Conservation (phyloP, 495 filamentous ascomycete genomes). For the Emericellopsis terricola region DNA sequence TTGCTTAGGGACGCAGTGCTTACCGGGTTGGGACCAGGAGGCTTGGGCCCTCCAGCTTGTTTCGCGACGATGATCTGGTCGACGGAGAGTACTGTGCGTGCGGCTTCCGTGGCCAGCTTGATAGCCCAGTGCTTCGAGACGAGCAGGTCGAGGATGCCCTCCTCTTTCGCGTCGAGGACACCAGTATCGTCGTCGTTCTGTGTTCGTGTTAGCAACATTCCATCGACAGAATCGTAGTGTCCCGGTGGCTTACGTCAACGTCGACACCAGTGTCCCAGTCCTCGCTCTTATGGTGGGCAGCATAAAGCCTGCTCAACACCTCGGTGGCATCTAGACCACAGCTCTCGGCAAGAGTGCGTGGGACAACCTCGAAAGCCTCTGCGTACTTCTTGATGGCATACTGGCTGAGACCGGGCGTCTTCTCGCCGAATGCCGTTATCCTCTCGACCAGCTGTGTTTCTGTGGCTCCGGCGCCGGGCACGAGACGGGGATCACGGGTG, state of each 20-base stretch:
- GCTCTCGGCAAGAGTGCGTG: slow-evolving; percentile 81
- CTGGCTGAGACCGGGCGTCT: slow-evolving; percentile 80
- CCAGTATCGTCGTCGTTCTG: slow-evolving; percentile 59
- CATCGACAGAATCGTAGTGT: no score
- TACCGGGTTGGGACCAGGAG: slow-evolving; percentile 70
- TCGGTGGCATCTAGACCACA: slow-evolving; percentile 93
- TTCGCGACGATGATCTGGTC: slow-evolving; percentile 98
- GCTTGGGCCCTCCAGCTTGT: slow-evolving; percentile 94
- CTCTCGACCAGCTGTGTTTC: slow-evolving; percentile 91
- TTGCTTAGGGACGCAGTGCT: slow-evolving; percentile 3
- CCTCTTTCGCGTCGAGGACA: slow-evolving; percentile 70
- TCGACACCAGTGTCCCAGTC: slow-evolving; percentile 87
- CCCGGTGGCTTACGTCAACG: slow-evolving; percentile 55
- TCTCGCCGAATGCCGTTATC: slow-evolving; percentile 73
- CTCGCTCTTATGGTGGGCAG: slow-evolving; percentile 74
- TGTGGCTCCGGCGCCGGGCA: slow-evolving; percentile 88
- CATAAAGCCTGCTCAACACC: slow-evolving; percentile 77
- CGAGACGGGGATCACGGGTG: slow-evolving; percentile 76
- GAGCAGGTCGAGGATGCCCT: slow-evolving; percentile 85
- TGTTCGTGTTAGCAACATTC: slow-evolving; percentile 7
- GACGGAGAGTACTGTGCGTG: slow-evolving; percentile 83
- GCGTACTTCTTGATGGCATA: slow-evolving; percentile 94
- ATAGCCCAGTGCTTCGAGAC: slow-evolving; percentile 90
- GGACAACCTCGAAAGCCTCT: slow-evolving; percentile 94
- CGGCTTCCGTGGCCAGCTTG: slow-evolving; percentile 86